These are phyloP conservation scores for Pseudogymnoascus sp. DNA, from an alignment of 2,329 filamentous ascomycete genomes.

Conservation along the genomic window DNA sequence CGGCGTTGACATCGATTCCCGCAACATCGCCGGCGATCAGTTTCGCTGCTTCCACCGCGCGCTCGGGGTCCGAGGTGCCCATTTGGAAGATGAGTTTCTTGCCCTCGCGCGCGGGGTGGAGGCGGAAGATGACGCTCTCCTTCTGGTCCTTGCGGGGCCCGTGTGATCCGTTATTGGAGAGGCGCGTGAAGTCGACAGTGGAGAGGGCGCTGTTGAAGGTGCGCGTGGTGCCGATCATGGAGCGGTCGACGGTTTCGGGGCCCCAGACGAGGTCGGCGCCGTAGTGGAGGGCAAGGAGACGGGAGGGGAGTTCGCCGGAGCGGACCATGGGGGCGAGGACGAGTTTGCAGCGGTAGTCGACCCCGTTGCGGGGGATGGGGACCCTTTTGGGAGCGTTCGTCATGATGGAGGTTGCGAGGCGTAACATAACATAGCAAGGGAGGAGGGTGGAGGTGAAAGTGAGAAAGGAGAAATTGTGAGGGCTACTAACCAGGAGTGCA, in stretches of 20 bases:
- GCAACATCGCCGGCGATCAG: constrained; percentile 80
- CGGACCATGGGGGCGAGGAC: constrained; percentile 97
- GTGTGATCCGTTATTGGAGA: constrained; percentile 60
- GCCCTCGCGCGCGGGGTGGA: constrained; percentile 70
- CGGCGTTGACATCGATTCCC: constrained; percentile 94
- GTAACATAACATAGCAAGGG: constrained; percentile 25
- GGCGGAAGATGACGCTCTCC: constrained; percentile 70
- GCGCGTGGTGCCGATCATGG: constrained; percentile 79
- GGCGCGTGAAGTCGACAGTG: constrained; percentile 77
- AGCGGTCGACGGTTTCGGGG: constrained; percentile 86
- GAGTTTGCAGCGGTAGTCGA: constrained; percentile 88
- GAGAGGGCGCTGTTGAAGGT: constrained; percentile 65
- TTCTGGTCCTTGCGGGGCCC: constrained; percentile 43
- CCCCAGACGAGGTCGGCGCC: constrained; percentile 97
- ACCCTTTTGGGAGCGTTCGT: constrained; percentile 54
- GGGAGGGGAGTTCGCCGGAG: constrained; percentile 88
- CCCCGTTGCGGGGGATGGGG: constrained; percentile 76
- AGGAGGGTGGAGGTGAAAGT: not conserved
- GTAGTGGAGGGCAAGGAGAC: constrained; percentile 83
- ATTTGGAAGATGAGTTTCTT: constrained; percentile 80
- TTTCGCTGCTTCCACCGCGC: constrained; percentile 75
- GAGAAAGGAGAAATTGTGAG: not conserved
- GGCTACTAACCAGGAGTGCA: not conserved
- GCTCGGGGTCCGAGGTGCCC: constrained; percentile 73
- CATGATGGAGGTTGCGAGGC: constrained; percentile 45